Evolutionary conservation across 192 early-diverging fungal species (phyloP), one percentile per base, ranked within the genome.

Genomic region (Phlyctochytrium planicorne): DNA sequence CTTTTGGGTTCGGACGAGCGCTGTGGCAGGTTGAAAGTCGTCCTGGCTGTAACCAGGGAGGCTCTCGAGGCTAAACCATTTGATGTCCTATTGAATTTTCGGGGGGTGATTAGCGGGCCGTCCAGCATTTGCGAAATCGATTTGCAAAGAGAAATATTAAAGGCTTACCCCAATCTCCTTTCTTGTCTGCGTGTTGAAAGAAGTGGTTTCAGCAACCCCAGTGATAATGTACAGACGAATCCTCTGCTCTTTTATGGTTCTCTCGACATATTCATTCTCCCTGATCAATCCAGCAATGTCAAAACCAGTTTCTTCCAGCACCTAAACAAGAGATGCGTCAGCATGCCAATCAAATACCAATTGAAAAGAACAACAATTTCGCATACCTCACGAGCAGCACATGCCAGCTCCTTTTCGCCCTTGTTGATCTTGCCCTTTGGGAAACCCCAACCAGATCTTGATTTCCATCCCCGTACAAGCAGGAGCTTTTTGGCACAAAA

Each of bases 351-450:
- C 24, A 52, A 34, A 30, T 24, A 30, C 63, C n/a, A n/a, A n/a
- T n/a, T n/a, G n/a, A n/a, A n/a, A n/a, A n/a, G n/a, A n/a, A n/a
- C n/a, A n/a, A n/a, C n/a, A n/a, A n/a, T 27, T 20, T 27, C 0
- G 27, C 30, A 2, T 72, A 93, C 94, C 79, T 99, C 97, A 60
- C 97, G 88, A 66, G 91, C 84, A 14, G 96, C 95, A 73, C 97
- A 99, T 16, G 78, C 79, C 53, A 83, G 80, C 71, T 95, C 90
- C 20, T 85, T 85, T 75, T 99, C 97, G 71, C 91, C 93, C 77
- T 98, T 90, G 76, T 99, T 99, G 77, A 99, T 99, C 68, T 99
- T 99, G 24, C 97, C 97, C 32, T 94, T 95, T 30, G 97, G 96
- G 69, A 98, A 99, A n/a, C 94, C 94, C 97, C 97, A 99, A 40